Evolutionary conservation across 176 grass and related monocot genomes (phyloP).

Genomic region (Saccharum spontaneum): DNA sequence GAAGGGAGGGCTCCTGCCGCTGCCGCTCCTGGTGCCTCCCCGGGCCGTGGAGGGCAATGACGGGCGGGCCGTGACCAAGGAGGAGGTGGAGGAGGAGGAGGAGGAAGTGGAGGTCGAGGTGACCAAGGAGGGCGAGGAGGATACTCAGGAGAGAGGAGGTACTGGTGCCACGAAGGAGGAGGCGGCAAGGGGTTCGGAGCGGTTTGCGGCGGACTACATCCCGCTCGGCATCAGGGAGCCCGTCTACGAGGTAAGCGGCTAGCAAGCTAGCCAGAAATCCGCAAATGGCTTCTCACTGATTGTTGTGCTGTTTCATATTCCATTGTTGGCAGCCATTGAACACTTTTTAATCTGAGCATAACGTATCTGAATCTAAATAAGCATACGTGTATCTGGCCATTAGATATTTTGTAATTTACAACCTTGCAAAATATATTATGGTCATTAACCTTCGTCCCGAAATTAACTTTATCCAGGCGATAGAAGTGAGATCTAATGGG

Average conservation of each 20-base stretch:
- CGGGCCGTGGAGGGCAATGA: slow-evolving; percentile 41
- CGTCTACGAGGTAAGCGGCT: slow-evolving; percentile 68
- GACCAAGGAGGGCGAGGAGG: slow-evolving; percentile 4
- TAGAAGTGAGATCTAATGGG: slow-evolving; percentile 86
- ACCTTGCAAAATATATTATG: neutral
- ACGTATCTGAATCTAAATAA: neutral
- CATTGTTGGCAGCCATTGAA: slow-evolving; percentile 1
- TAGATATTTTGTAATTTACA: slow-evolving; percentile 3
- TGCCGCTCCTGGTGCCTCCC: slow-evolving; percentile 7
- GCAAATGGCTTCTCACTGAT: neutral
- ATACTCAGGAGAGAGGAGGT: neutral
- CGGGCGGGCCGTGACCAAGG: slow-evolving; percentile 34
- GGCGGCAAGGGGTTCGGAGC: slow-evolving; percentile 26
- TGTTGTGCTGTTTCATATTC: neutral
- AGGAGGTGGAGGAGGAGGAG: slow-evolving; percentile 28
- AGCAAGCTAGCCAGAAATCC: neutral
- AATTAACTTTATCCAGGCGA: slow-evolving; percentile 54
- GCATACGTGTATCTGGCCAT: neutral
- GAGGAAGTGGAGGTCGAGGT: slow-evolving; percentile 10
- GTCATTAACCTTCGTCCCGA: slow-evolving; percentile 9
- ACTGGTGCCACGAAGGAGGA: neutral
- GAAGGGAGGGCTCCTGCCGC: slow-evolving; percentile 27
- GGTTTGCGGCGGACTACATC: slow-evolving; percentile 53
- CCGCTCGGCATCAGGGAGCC: slow-evolving; percentile 89
- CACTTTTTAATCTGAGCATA: neutral